Evolutionary conservation across 1,284 basidiomycete species (phyloP), one percentile per base, ranked within the genome.

Genomic region (Tilletiopsis washingtonensis): DNA sequence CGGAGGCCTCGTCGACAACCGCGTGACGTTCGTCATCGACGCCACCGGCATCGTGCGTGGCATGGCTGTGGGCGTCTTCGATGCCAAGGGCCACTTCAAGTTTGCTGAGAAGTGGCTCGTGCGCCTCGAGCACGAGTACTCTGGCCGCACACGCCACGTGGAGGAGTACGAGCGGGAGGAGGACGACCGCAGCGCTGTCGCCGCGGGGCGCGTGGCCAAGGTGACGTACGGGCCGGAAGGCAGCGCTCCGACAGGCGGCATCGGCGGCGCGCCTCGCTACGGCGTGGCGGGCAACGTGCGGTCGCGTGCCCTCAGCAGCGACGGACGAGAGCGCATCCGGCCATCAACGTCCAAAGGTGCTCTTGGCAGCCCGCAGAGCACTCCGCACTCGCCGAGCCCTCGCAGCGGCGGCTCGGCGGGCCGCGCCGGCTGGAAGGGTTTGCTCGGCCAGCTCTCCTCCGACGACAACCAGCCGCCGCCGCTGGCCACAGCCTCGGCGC

Each of bases 41-140:
- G 61, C 58, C n/a, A 40, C 49, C 1, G 65, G 65, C n/a, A 32
- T 62, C n/a, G 59, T 68, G 0, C 45, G 65, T 27, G 65, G 45
- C 3, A 62, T 66, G 58, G 32, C 57, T 1, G 59, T 62, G 42
- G 65, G 65, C 24, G 57, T 66, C 0, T 64, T 62, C 51, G 61
- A 66, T 23, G 21, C 56, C 17, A 45, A 50, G 17, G 65, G 65
- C 0, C 65, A 68, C 34, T n/a, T 51, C 2, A 25, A 46, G 29
- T 68, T 66, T 54, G 65, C 65, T 0, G 64, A 68, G 25, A 59
- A 50, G 19, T 68, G 65, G 65, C 48, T 68, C 4, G 56, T 54
- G 21, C 44, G 64, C 15, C 60, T 68, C 24, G 65, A 66, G 32
- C 47, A 66, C 46, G 65, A 68, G 44, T 24, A 66, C 23, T 49